A percentile compares a stretch with the other conserved stretches of the same genome.
Conservation (phyloP, 306 rosid species). For the Citrullus amarus region DNA sequence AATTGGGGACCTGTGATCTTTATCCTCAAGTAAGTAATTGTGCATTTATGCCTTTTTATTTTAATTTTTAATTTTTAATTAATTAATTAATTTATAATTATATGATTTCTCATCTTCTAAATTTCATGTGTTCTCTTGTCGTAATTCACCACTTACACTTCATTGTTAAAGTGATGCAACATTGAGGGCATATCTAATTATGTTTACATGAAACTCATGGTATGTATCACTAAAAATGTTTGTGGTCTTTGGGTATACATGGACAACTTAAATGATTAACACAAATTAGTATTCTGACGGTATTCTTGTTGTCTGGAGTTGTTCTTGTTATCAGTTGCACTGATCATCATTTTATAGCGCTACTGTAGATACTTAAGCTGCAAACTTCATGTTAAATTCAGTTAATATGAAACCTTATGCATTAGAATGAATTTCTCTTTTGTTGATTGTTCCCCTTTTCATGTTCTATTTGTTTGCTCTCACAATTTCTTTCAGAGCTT, state of each 20-base stretch:
- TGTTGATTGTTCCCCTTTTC: background rate
- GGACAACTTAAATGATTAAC: background rate
- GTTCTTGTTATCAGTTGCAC: background rate
- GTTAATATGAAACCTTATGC: background rate
- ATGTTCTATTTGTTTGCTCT: constrained; percentile 10
- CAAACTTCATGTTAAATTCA: background rate
- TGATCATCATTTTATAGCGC: background rate
- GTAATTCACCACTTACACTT: background rate
- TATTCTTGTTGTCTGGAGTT: background rate
- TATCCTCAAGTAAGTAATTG: constrained; percentile 71
- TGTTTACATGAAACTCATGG: constrained; percentile 1
- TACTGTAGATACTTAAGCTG: background rate
- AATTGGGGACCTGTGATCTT: constrained; percentile 95
- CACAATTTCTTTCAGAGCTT: constrained; percentile 48
- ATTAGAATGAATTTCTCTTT: background rate
- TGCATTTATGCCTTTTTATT: background rate
- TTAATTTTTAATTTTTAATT: too few relatives aligned
- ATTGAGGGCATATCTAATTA: background rate
- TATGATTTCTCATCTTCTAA: background rate
- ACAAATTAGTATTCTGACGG: background rate
- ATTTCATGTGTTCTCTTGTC: background rate
- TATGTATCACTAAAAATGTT: background rate
- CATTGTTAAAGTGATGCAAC: background rate
- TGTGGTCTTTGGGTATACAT: background rate
- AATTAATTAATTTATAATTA: too few relatives aligned